These are phyloP conservation scores for Acacia concinna DNA, from an alignment of 331 rosid species.

Conservation along the genomic window DNA sequence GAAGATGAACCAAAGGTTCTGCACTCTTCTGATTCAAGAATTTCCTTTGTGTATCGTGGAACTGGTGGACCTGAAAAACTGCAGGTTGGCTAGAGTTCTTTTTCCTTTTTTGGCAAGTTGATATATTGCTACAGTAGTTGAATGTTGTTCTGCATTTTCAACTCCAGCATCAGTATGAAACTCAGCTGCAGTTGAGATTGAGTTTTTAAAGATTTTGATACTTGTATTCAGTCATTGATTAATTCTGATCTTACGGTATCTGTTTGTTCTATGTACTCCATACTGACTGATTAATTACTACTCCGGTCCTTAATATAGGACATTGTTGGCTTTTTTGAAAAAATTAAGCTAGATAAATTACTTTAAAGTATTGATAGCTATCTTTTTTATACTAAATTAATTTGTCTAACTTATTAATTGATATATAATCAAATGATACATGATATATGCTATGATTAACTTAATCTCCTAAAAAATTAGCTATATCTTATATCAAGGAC, in stretches of 20 bases:
- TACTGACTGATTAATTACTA: neutral
- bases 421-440: no score
- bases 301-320: no score
- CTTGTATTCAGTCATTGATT: neutral
- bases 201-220: conserved; percentile 24
- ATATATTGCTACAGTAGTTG: conserved; percentile 26
- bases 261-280: neutral
- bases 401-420: no score
- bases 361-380: no score
- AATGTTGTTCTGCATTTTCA: conserved; percentile 8
- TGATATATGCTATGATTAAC: no score
- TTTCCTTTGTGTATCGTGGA: conserved; percentile 59
- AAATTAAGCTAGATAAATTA: no score
- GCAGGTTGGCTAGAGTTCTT: conserved; percentile 60
- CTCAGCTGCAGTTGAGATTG: conserved; percentile 6
- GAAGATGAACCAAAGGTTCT: conserved; percentile 89
- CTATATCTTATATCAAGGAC: no score
- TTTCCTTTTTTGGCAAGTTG: conserved; percentile 2
- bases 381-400: no score
- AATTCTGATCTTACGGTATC: neutral
- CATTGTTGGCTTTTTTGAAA: no score
- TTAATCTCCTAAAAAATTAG: no score
- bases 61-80: conserved; percentile 67
- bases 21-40: conserved; percentile 73
- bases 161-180: conserved; percentile 7